A percentile compares a stretch with the other conserved stretches of the same genome.
Evolutionary conservation across 768 basidiomycete species (phyloP).

Genomic region (Termitomyces sp.): DNA sequence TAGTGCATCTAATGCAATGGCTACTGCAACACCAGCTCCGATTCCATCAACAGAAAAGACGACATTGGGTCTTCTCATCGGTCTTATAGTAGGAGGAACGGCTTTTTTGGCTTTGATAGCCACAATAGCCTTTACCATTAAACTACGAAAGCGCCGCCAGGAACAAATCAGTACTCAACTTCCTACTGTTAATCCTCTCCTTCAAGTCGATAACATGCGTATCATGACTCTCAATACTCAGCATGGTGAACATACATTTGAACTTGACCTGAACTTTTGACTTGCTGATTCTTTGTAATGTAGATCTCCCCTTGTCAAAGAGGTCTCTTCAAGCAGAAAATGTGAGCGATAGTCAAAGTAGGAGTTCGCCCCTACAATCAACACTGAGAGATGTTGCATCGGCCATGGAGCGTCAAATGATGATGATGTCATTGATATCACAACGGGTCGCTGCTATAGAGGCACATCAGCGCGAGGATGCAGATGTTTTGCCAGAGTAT

Average conservation of each 20-base stretch:
- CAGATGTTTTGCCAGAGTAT: too few species aligned
- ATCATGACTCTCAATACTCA: not conserved
- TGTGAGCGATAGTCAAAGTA: too few species aligned
- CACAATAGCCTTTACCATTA: not conserved
- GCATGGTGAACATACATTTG: not conserved
- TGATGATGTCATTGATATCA: too few species aligned
- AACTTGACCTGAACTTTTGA: too few species aligned
- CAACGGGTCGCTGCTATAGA: too few species aligned
- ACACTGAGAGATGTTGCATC: too few species aligned
- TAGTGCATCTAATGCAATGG: too few species aligned
- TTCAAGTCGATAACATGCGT: not conserved
- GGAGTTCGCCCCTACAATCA: too few species aligned
- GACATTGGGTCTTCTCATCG: not conserved
- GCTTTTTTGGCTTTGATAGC: not conserved
- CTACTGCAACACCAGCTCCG: too few species aligned
- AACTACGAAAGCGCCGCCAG: not conserved
- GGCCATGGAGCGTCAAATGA: too few species aligned
- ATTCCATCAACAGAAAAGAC: not conserved
- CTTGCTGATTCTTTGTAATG: not conserved
- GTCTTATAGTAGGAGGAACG: not conserved
- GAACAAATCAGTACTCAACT: not conserved
- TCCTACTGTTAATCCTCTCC: not conserved
- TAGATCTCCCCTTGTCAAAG: not conserved
- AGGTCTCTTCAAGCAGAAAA: too few species aligned
- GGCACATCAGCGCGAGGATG: too few species aligned